Percentiles rank a stretch among this genome's conserved stretches.
These are phyloP conservation scores for Rhizopogon rudus DNA, from an alignment of 768 basidiomycete genomes.

Conservation along the genomic window DNA sequence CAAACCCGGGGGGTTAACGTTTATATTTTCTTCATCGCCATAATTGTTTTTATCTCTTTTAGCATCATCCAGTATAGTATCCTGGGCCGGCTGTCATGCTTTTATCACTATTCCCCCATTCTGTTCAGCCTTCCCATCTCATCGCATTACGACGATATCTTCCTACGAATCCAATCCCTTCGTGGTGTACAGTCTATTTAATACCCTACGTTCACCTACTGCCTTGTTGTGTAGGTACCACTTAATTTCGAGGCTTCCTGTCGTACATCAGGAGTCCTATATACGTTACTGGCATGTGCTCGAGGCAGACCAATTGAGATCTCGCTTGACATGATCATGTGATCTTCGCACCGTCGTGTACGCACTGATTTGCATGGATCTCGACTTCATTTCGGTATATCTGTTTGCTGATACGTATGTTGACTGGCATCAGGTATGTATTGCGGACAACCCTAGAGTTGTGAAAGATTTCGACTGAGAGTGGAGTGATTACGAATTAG, in stretches of 20 bases:
- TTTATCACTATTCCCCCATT: constrained; percentile 19
- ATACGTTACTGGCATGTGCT: constrained; percentile 2
- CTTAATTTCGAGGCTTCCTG: constrained; percentile 22
- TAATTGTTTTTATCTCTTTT: constrained; percentile 24
- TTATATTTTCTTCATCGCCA: constrained; percentile 25
- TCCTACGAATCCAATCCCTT: constrained; percentile 15
- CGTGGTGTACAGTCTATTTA: constrained; percentile 31
- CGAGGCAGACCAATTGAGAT: not conserved
- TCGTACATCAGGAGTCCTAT: constrained; percentile 16
- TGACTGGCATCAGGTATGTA: too few species aligned
- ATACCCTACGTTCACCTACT: constrained; percentile 29
- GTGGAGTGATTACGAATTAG: too few species aligned
- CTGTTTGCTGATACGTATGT: too few species aligned
- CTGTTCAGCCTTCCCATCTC: constrained; percentile 14
- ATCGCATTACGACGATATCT: constrained; percentile 22
- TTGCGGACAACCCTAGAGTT: too few species aligned
- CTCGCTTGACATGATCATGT: not conserved
- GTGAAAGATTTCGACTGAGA: too few species aligned
- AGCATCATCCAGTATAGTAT: constrained; percentile 25
- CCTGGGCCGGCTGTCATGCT: constrained; percentile 20
- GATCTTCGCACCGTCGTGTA: too few species aligned
- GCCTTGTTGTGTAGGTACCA: constrained; percentile 24
- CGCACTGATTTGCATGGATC: too few species aligned
- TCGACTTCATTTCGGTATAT: too few species aligned
- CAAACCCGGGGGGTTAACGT: constrained; percentile 13